Base-by-base conservation (phyloP, 768 basidiomycete species). In the Agaricus sinodeliciosus region DNA sequence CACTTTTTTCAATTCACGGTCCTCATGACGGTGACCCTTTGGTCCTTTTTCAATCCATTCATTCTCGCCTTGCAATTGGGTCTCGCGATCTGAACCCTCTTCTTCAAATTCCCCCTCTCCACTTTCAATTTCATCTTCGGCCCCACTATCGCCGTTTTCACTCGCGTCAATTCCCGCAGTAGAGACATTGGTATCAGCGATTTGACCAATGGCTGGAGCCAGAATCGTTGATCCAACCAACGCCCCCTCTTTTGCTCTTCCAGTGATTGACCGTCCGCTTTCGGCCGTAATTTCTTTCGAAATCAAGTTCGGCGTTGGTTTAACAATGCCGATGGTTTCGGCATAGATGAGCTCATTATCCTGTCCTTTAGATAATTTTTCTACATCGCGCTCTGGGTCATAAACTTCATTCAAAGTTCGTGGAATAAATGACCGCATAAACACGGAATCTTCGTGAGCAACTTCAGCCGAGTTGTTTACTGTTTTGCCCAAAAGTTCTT, bases 381-480 rank as follows among this genome's bases (percentile, higher is more conserved):
- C 90, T 9, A 92, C 85, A 63, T 97, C 95, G 26, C 94, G 78
- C 65, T 99, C 96, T 0, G 94, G 92, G 65, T 98, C 93, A 64
- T 86, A 90, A 7, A 99, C 86, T 62, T 98, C 93, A 57, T 91
- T 90, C 44, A 99, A 71, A 19, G 83, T 85, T 31, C 94, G 84
- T 12, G 96, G 96, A 59, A 98, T 99, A 70, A 91, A 97, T 1
- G 93, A 90, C 25, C 77, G 77, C 65, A 92, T 69, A 74, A 99
- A 99, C 11, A 98, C 82, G 7, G 81, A 80, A 63, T 98, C 94
- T 65, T 96, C 94, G 44, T 87, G 84, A 6, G 74, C 78, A 13
- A 72, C 56, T 39, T 64, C 63, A 28, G 64, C 63, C 15, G 27
- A 42, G 25, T 54, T 49, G 48, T 59, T 55, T 47, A 66, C 62